These are phyloP conservation scores for Amyloporia xantha DNA, from an alignment of 768 basidiomycete species.

Conservation along the genomic window DNA sequence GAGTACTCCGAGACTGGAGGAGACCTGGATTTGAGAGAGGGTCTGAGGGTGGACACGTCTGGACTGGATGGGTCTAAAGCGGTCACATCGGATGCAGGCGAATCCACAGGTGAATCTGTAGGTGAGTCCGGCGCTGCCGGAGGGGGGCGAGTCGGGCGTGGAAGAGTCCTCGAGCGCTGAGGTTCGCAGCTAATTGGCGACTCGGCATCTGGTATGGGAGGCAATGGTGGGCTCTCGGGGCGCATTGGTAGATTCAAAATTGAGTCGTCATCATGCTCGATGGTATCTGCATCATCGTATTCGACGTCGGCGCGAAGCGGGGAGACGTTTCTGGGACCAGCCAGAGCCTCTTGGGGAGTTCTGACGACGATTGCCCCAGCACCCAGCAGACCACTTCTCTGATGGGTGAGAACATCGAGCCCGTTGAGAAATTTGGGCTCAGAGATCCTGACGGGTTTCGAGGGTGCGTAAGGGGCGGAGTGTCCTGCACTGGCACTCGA, in stretches of 20 bases:
- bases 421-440: constrained; percentile 34
- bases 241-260: background rate
- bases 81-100: background rate
- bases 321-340: constrained; percentile 18
- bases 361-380: constrained; percentile 68
- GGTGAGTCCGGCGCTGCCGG: constrained; percentile 16
- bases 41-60: constrained; percentile 8
- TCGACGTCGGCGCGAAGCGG: background rate
- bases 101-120: too few relatives aligned
- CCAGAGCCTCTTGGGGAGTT: constrained; percentile 75
- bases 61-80: background rate
- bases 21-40: constrained; percentile 21
- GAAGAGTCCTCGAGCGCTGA: background rate
- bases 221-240: constrained; percentile 16
- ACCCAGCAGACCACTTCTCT: constrained; percentile 50
- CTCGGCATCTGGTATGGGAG: constrained; percentile 15
- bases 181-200: background rate
- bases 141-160: constrained; percentile 29
- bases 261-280: constrained; percentile 1
- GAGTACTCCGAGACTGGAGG: constrained; percentile 30
- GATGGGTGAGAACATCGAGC: constrained; percentile 23
- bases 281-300: background rate
- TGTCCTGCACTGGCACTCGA: constrained; percentile 25
- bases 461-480: constrained; percentile 24
- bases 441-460: constrained; percentile 36